phyloP scores from a whole-genome alignment of 768 basidiomycete genomes.

The Pleurotus eryngii region DNA sequence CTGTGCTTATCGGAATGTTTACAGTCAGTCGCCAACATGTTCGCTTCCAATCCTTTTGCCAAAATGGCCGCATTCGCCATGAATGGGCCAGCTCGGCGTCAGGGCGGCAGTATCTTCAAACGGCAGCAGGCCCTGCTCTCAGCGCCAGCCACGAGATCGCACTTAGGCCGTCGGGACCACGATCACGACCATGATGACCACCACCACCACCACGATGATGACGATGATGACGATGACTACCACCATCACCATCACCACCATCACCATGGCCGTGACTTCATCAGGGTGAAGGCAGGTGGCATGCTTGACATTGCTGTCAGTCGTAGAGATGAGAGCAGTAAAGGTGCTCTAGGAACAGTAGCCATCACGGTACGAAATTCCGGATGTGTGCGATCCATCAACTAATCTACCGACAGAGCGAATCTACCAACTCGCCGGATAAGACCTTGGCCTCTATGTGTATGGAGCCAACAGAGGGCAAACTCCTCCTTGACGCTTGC shows the following conservation, averaged over 20 bases:
- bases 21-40: not conserved
- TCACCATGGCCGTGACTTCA: slow-evolving; percentile 8
- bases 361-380: slow-evolving; percentile 43
- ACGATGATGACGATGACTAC: slow-evolving; percentile 16
- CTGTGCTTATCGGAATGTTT: not conserved
- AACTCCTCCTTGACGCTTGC: slow-evolving; percentile 47
- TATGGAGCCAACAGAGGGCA: slow-evolving; percentile 21
- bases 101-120: not conserved
- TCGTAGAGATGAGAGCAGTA: not conserved
- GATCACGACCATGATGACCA: slow-evolving; percentile 8
- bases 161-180: not conserved
- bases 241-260: slow-evolving; percentile 16
- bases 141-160: not conserved
- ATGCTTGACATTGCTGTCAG: not conserved
- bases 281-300: slow-evolving; percentile 6
- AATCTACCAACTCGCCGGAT: slow-evolving; percentile 8
- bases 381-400: not conserved
- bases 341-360: slow-evolving; percentile 37
- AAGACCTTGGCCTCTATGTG: slow-evolving; percentile 38
- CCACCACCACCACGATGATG: slow-evolving; percentile 23
- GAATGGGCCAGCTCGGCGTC: not conserved
- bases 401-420: slow-evolving; percentile 2
- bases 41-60: not conserved
- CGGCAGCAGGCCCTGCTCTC: not conserved
- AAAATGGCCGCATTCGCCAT: not conserved